Evolutionary conservation across 2,329 filamentous ascomycete species (phyloP).

Genomic region (Venturiaceae sp.): DNA sequence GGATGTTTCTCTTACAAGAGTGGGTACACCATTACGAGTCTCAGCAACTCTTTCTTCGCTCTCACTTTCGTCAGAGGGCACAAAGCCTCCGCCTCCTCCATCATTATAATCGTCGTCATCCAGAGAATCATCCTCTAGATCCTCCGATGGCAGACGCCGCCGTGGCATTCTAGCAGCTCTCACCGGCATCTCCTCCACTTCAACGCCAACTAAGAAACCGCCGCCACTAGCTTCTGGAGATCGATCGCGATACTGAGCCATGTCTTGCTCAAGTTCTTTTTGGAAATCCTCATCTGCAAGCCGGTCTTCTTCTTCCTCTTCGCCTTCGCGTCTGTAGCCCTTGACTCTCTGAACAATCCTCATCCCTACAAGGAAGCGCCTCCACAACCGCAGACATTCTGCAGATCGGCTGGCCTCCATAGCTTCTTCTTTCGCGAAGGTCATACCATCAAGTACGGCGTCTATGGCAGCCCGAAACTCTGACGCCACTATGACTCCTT

Average conservation of each 20-base stretch:
- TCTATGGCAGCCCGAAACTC: slow-evolving; percentile 64
- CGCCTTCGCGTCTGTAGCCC: slow-evolving; percentile 26
- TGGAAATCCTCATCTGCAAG: slow-evolving; percentile 1
- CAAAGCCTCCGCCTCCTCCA: slow-evolving; percentile 17
- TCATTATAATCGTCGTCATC: slow-evolving; percentile 10
- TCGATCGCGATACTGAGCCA: neutral
- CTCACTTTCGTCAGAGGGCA: slow-evolving; percentile 19
- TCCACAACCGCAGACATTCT: slow-evolving; percentile 46
- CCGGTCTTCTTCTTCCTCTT: slow-evolving; percentile 11
- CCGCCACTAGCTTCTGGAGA: neutral
- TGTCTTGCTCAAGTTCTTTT: slow-evolving; percentile 8
- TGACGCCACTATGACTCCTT: slow-evolving; percentile 65
- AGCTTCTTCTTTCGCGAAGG: slow-evolving; percentile 53
- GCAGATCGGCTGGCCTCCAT: slow-evolving; percentile 45
- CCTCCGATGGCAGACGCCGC: neutral
- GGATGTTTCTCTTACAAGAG: neutral
- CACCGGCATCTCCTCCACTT: neutral
- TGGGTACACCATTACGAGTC: neutral
- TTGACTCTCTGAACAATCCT: slow-evolving; percentile 47
- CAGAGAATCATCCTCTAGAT: slow-evolving; percentile 3
- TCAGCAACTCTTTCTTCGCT: neutral
- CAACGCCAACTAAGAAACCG: neutral
- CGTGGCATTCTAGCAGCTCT: neutral
- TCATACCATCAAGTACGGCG: slow-evolving; percentile 58
- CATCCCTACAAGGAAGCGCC: slow-evolving; percentile 51